Base-by-base conservation (phyloP, 2,329 filamentous ascomycete genomes). In the Pestalotiopsis sp. region DNA sequence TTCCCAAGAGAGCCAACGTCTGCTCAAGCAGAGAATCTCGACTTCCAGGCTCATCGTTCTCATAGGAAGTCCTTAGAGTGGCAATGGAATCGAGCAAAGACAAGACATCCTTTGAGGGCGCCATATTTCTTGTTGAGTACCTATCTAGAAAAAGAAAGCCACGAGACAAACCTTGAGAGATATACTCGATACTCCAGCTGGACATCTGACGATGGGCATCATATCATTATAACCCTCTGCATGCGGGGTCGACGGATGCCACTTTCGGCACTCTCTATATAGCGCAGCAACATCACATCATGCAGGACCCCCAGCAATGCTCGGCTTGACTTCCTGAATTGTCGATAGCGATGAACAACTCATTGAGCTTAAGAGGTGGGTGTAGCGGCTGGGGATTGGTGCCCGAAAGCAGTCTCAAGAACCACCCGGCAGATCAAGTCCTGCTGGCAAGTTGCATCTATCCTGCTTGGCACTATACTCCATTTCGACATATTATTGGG, bases 21-120 rank as follows among this genome's bases (percentile, higher is more conserved):
- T 67, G 52, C 9, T 69, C 68, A n/a, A 69, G 56, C 20, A 69
- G 68, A 66, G 27, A 66, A 31, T 56, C 64, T n/a, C 60, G 60
- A 23, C 23, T 31, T 6, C 60, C 60, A 13, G 60, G 12, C 14
- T 23, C 38, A 36, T 41, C n/a, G 14, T 36, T 45, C 60, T 63
- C 60, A n/a, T 63, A 63, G 9, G 27, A 13, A 25, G 12, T 63
- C 31, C 36, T 45, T 14, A 45, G 12, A 9, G 25, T 36, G 12
- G 31, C 60, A 45, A 63, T 41, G 23, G 23, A 23, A 17, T 63
- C 60, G 38, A 60, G 25, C 13, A 63, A 23, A 23, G 60, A 38
- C 31, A 63, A 38, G 7, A 63, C n/a, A 23, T 63, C 57, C 25
- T 27, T 36, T 25, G 60, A 41, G 12, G 60, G 38, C 31, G 60